These are phyloP conservation scores for Macadamia tetraphylla DNA, from an alignment of 164 flowering plant species.

Conservation along the genomic window DNA sequence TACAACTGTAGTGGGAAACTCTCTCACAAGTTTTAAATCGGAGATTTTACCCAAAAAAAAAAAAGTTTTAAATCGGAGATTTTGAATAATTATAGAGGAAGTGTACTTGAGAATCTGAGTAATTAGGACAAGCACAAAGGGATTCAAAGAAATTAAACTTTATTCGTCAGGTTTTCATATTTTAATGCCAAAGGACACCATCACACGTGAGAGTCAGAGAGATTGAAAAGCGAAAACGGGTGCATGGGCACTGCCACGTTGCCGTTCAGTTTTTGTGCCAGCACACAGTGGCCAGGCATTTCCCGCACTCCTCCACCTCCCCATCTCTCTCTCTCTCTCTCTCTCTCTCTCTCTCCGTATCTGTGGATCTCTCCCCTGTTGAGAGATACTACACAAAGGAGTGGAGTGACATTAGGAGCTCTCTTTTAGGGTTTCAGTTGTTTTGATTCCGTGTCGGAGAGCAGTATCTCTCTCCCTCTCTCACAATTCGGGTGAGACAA, in stretches of 20 bases:
- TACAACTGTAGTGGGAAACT: no score
- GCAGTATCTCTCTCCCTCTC: background rate
- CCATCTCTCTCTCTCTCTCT: background rate
- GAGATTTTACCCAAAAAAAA: no score
- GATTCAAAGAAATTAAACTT: no score
- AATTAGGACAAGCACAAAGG: no score
- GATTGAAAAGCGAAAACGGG: background rate
- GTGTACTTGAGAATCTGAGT: no score
- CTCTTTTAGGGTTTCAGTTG: slow-evolving; percentile 10
- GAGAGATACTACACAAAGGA: slow-evolving; percentile 1
- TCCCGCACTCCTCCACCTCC: background rate
- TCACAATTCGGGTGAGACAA: background rate
- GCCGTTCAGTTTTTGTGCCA: slow-evolving; percentile 24
- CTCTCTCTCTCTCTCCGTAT: background rate
- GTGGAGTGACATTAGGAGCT: background rate
- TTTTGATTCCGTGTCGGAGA: background rate
- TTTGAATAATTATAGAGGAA: no score
- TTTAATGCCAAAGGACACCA: no score
- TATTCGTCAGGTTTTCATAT: no score
- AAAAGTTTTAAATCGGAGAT: no score
- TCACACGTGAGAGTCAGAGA: no score
- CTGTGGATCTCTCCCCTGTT: background rate
- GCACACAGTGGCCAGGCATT: slow-evolving; percentile 5
- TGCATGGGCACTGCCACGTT: slow-evolving; percentile 38
- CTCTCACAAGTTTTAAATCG: no score